A percentile compares a stretch with the other conserved stretches of the same genome.
phyloP scores from a whole-genome alignment of 345 rosid genomes.

The Odontarrhena argentea region DNA sequence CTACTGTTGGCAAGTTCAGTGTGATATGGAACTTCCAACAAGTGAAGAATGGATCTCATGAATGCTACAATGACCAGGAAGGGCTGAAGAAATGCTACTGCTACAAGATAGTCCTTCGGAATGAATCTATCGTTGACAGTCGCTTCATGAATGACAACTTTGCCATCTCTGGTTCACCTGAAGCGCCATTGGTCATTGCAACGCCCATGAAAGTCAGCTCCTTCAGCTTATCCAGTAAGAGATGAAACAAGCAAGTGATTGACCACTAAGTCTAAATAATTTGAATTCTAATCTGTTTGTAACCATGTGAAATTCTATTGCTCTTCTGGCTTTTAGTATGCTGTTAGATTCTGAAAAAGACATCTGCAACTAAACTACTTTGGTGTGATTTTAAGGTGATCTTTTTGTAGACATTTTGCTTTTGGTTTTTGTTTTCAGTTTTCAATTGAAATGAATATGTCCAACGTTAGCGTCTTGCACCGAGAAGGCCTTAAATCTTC shows the following conservation, averaged over 20 bases:
- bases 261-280: conserved; percentile 1
- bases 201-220: conserved; percentile 96
- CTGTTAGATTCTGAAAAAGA: conserved; percentile 23
- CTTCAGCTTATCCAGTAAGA: conserved; percentile 88
- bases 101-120: conserved; percentile 84
- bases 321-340: conserved; percentile 25
- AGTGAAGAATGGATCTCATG: conserved; percentile 75
- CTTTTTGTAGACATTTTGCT: conserved; percentile 5
- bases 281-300: conserved; percentile 30
- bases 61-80: conserved; percentile 75
- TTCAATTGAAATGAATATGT: too few relatives aligned
- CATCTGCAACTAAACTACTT: conserved; percentile 19
- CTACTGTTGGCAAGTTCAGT: conserved; percentile 97
- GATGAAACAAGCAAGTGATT: conserved; percentile 44
- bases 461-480: too few relatives aligned
- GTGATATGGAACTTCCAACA: conserved; percentile 89
- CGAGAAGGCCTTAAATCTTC: not conserved
- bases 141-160: conserved; percentile 98
- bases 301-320: conserved; percentile 16
- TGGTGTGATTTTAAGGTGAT: conserved; percentile 21
- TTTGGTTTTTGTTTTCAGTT: not conserved
- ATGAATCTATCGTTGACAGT: conserved; percentile 92
- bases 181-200: conserved; percentile 97
- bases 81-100: conserved; percentile 89
- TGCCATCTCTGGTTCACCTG: conserved; percentile 87